Evolutionary conservation across 192 early-diverging fungal species (phyloP).

Genomic region (Umbelopsis sp.): DNA sequence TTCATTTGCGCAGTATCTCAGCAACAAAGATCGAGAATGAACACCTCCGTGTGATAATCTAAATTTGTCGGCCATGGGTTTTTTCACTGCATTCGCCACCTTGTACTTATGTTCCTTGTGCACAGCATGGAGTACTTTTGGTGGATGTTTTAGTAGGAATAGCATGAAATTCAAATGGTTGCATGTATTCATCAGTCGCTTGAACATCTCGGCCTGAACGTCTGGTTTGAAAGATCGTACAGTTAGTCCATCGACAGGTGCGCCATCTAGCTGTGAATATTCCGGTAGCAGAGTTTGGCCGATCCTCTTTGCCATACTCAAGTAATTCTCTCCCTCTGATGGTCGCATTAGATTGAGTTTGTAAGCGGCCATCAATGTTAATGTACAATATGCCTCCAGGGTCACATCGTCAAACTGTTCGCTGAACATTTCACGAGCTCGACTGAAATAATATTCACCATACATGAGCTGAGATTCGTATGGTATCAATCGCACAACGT

Average conservation of each 20-base stretch:
- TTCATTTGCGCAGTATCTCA: neutral
- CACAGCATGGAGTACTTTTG: neutral
- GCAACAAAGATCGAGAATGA: neutral
- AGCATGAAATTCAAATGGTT: neutral
- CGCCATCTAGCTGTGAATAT: neutral
- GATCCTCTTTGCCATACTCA: constrained; percentile 1
- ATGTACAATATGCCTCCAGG: constrained; percentile 10
- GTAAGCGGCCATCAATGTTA: constrained; percentile 18
- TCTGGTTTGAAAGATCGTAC: neutral
- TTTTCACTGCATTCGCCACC: neutral
- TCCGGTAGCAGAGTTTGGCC: neutral
- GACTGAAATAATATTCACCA: constrained; percentile 16
- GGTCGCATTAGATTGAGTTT: neutral
- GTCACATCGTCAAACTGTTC: constrained; percentile 22
- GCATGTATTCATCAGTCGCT: neutral
- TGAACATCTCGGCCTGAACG: constrained; percentile 12
- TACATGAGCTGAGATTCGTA: neutral
- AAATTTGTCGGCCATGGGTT: neutral
- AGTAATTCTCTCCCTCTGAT: neutral
- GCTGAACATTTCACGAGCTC: neutral
- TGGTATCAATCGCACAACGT: constrained; percentile 4
- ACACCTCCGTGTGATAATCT: neutral
- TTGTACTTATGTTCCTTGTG: neutral
- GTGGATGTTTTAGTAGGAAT: neutral
- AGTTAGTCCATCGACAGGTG: neutral